Conservation (phyloP, 164 flowering plant genomes). For the Warburgia ugandensis region DNA sequence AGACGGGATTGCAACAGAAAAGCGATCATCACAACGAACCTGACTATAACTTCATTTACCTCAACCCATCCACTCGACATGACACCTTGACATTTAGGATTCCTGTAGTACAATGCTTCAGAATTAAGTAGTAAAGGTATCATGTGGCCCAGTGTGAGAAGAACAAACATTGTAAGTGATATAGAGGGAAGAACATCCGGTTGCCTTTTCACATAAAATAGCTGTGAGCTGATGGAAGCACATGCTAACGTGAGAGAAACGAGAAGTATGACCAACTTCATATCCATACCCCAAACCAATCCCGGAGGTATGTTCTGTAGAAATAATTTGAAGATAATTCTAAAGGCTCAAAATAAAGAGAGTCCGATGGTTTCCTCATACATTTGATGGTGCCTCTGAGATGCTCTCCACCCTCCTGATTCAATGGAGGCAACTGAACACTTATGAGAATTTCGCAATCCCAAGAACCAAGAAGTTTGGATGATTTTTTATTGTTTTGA, state of each 20-base stretch:
- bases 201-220: slow-evolving; percentile 41
- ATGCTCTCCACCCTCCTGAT: slow-evolving; percentile 17
- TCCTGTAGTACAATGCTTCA: slow-evolving; percentile 37
- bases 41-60: slow-evolving; percentile 42
- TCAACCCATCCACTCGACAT: slow-evolving; percentile 32
- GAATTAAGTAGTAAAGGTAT: slow-evolving; percentile 53
- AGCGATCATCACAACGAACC: slow-evolving; percentile 42
- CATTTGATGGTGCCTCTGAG: slow-evolving; percentile 52
- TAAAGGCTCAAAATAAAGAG: slow-evolving; percentile 40
- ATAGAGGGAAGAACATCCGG: slow-evolving; percentile 36
- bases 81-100: slow-evolving; percentile 15
- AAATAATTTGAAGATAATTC: slow-evolving; percentile 22
- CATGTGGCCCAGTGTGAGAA: slow-evolving; percentile 55
- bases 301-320: slow-evolving; percentile 1
- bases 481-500: slow-evolving; percentile 3
- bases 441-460: slow-evolving; percentile 55
- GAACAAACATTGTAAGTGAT: slow-evolving; percentile 53
- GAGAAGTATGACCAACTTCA: slow-evolving; percentile 50
- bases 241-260: slow-evolving; percentile 50
- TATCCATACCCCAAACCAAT: slow-evolving; percentile 48
- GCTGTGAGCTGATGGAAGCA: slow-evolving; percentile 39
- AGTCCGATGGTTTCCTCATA: slow-evolving; percentile 31
- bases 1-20: slow-evolving; percentile 51
- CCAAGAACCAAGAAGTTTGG: too few species aligned
- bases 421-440: slow-evolving; percentile 39